phyloP scores from a whole-genome alignment of 2,329 filamentous ascomycete genomes.

The Penicillium sp. region DNA sequence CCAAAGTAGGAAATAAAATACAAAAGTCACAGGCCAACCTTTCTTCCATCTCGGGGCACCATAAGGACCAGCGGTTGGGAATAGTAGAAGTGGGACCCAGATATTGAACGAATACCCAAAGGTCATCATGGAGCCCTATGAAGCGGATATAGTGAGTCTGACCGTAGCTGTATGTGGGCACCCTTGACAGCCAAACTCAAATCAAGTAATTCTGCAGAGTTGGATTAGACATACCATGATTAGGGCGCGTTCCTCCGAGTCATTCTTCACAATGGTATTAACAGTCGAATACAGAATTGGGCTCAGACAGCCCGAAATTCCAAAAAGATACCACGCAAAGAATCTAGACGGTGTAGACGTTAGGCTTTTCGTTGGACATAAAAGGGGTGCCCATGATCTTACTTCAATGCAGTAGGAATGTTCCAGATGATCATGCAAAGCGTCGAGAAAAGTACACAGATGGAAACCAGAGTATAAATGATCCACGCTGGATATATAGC shows the following conservation, averaged over 20 bases:
- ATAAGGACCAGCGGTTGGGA: conserved; percentile 47
- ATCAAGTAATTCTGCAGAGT: too few relatives aligned
- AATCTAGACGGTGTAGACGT: conserved; percentile 31
- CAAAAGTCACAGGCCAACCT: conserved; percentile 54
- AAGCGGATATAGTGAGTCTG: neutral
- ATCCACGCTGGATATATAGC: conserved; percentile 57
- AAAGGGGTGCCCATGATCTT: conserved; percentile 6
- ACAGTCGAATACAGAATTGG: conserved; percentile 52
- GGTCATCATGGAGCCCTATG: conserved; percentile 53
- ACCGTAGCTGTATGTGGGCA: too few relatives aligned
- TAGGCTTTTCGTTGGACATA: neutral
- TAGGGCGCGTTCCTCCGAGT: conserved; percentile 46
- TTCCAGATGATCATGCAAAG: conserved; percentile 55
- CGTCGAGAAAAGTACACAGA: conserved; percentile 49
- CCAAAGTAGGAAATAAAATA: conserved; percentile 53
- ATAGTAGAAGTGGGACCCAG: conserved; percentile 51
- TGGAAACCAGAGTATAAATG: conserved; percentile 50
- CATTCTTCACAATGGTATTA: conserved; percentile 48
- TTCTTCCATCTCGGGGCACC: conserved; percentile 54
- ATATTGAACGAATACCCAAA: conserved; percentile 53
- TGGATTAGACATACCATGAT: conserved; percentile 27
- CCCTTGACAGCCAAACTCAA: too few relatives aligned
- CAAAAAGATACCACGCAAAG: conserved; percentile 50
- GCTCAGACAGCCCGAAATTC: conserved; percentile 43
- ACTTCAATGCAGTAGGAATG: conserved; percentile 56